Percentiles rank a stretch among this genome's conserved stretches.
phyloP scores from a whole-genome alignment of 2,329 filamentous ascomycete genomes.

The Polychaeton citri region DNA sequence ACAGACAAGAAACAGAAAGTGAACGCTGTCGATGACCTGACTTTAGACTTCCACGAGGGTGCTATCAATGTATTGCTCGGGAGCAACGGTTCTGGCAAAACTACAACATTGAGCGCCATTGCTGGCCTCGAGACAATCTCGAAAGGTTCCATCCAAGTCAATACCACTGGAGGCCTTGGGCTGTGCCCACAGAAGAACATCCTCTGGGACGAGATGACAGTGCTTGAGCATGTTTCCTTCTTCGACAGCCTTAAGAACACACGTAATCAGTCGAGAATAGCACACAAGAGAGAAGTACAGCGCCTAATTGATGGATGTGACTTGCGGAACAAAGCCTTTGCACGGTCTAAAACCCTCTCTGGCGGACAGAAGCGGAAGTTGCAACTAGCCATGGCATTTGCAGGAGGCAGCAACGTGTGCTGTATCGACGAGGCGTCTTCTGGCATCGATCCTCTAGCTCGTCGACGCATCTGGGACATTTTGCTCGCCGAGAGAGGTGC shows the following conservation, averaged over 20 bases:
- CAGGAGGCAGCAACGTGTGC: slow-evolving; percentile 50
- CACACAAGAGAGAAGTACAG: too few species aligned
- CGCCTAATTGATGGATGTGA: slow-evolving; percentile 58
- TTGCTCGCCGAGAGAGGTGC: slow-evolving; percentile 65
- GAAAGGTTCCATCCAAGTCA: slow-evolving; percentile 60
- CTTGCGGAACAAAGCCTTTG: slow-evolving; percentile 55
- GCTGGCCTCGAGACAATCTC: slow-evolving; percentile 69
- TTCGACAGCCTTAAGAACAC: slow-evolving; percentile 66
- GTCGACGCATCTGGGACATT: slow-evolving; percentile 86
- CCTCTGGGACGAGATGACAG: slow-evolving; percentile 75
- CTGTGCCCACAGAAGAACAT: slow-evolving; percentile 88
- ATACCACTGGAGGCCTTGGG: slow-evolving; percentile 64
- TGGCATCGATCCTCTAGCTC: slow-evolving; percentile 69
- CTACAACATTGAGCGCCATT: slow-evolving; percentile 74
- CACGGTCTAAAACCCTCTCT: slow-evolving; percentile 61
- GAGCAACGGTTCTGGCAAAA: slow-evolving; percentile 81
- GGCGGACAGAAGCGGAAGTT: slow-evolving; percentile 83
- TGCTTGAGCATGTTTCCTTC: slow-evolving; percentile 67
- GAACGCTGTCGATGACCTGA: slow-evolving; percentile 58
- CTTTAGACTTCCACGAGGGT: slow-evolving; percentile 54
- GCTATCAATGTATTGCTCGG: slow-evolving; percentile 74
- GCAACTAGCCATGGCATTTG: slow-evolving; percentile 85
- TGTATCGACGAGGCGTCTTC: slow-evolving; percentile 80
- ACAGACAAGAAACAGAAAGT: slow-evolving; percentile 53
- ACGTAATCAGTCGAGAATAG: slow-evolving; percentile 42